These are phyloP conservation scores for Ustilago trichophora DNA, from an alignment of 1,284 basidiomycete species.

Conservation along the genomic window DNA sequence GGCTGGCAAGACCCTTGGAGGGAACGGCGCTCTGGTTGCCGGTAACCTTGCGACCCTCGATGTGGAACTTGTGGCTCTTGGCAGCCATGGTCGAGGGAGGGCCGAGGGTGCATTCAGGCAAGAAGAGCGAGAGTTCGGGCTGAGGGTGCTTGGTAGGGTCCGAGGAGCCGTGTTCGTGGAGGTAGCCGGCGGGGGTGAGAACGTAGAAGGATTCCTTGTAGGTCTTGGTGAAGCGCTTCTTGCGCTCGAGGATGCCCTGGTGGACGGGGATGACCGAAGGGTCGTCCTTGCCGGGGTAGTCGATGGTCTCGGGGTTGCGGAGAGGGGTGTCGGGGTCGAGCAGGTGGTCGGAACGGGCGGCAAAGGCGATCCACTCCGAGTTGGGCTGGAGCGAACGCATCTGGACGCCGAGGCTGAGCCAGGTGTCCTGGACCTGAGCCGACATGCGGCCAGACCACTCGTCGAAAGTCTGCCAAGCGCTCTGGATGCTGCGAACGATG, in stretches of 20 bases:
- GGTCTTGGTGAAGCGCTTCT: slow-evolving; percentile 92
- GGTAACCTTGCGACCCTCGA: slow-evolving; percentile 85
- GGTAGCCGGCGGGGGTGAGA: slow-evolving; percentile 92
- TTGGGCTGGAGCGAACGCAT: slow-evolving; percentile 89
- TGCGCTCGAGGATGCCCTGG: slow-evolving; percentile 89
- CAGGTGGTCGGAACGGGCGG: slow-evolving; percentile 91
- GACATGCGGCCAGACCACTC: slow-evolving; percentile 91
- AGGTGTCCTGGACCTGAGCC: slow-evolving; percentile 80
- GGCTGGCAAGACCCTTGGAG: slow-evolving; percentile 71
- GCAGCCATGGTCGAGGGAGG: slow-evolving; percentile 80
- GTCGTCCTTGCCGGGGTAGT: slow-evolving; percentile 93
- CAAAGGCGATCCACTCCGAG: slow-evolving; percentile 95
- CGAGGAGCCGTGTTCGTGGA: slow-evolving; percentile 87
- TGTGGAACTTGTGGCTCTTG: slow-evolving; percentile 94
- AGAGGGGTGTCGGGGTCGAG: slow-evolving; percentile 90
- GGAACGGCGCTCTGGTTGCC: slow-evolving; percentile 74
- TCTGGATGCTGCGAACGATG: slow-evolving; percentile 92
- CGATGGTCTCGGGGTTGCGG: slow-evolving; percentile 73
- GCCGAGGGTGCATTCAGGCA: slow-evolving; percentile 94
- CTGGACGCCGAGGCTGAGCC: slow-evolving; percentile 77
- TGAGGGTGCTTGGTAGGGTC: slow-evolving; percentile 75
- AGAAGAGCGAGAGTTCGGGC: slow-evolving; percentile 88
- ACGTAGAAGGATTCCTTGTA: slow-evolving; percentile 85
- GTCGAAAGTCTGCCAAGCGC: slow-evolving; percentile 95
- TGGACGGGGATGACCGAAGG: slow-evolving; percentile 88